phyloP scores from a whole-genome alignment of 257 asterid genomes.

The Cordia subcordata region DNA sequence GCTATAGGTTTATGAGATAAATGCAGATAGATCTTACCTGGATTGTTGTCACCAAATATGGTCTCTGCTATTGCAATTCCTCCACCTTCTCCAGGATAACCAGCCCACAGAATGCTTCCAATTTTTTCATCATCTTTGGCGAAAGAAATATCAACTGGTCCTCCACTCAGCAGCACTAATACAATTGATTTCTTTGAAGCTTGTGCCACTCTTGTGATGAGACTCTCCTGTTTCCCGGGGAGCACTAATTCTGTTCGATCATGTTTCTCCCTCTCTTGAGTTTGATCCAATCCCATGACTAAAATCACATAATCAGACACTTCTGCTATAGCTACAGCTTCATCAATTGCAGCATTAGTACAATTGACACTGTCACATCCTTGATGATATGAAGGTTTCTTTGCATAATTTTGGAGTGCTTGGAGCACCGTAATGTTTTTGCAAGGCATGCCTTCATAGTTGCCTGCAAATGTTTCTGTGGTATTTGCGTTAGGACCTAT shows the following conservation, averaged over 20 bases:
- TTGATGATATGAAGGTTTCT: slow-evolving; percentile 21
- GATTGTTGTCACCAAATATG: slow-evolving; percentile 55
- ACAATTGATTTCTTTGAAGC: slow-evolving; percentile 45
- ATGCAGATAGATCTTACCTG: slow-evolving; percentile 30
- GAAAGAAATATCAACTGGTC: slow-evolving; percentile 66
- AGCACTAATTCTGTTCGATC: slow-evolving; percentile 48
- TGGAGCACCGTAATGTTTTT: slow-evolving; percentile 41
- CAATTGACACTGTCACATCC: slow-evolving; percentile 48
- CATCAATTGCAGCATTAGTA: slow-evolving; percentile 27
- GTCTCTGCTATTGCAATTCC: slow-evolving; percentile 55
- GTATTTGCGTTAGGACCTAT: slow-evolving; percentile 62
- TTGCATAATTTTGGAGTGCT: slow-evolving; percentile 35
- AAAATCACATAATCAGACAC: slow-evolving; percentile 43
- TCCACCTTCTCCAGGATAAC: slow-evolving; percentile 76
- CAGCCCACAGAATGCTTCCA: slow-evolving; percentile 69
- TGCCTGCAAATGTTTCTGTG: slow-evolving; percentile 31
- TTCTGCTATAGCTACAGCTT: slow-evolving; percentile 29
- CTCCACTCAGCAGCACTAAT: slow-evolving; percentile 51
- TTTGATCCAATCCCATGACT: slow-evolving; percentile 67
- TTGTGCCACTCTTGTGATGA: slow-evolving; percentile 32
- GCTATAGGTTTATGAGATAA: background rate
- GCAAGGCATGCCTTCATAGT: slow-evolving; percentile 68
- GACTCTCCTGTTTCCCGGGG: slow-evolving; percentile 50
- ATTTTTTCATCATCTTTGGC: slow-evolving; percentile 45
- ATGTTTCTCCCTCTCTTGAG: slow-evolving; percentile 40